A percentile compares a stretch with the other conserved stretches of the same genome.
Evolutionary conservation across 1,139 yeast genomes (phyloP).

Genomic region (Debaryomyces singareniensis): DNA sequence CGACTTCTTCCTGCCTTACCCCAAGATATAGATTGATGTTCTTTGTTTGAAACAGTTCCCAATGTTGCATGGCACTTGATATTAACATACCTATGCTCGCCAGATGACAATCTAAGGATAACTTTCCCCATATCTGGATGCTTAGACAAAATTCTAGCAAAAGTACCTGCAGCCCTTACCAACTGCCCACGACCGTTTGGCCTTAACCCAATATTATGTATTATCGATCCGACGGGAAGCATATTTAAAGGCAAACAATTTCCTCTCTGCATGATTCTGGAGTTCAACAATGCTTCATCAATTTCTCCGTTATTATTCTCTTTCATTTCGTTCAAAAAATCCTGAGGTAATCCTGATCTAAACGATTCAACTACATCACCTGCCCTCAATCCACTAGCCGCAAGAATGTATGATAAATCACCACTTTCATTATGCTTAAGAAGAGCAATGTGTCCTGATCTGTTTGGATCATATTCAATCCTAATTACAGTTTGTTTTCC

Average conservation of each 20-base stretch:
- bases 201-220: slow-evolving; percentile 78
- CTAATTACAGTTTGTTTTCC: slow-evolving; percentile 81
- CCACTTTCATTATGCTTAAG: slow-evolving; percentile 60
- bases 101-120: slow-evolving; percentile 75
- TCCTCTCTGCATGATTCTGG: slow-evolving; percentile 87
- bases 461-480: slow-evolving; percentile 93
- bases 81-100: slow-evolving; percentile 88
- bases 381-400: slow-evolving; percentile 87
- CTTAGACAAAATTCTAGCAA: slow-evolving; percentile 82
- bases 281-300: slow-evolving; percentile 87
- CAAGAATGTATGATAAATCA: slow-evolving; percentile 71
- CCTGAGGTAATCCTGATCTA: slow-evolving; percentile 80
- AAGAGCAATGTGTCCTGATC: slow-evolving; percentile 91
- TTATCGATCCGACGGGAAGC: slow-evolving; percentile 90
- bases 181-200: slow-evolving; percentile 84
- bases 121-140: slow-evolving; percentile 67
- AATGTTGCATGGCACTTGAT: slow-evolving; percentile 88
- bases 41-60: slow-evolving; percentile 92
- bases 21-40: slow-evolving; percentile 80
- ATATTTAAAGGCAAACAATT: slow-evolving; percentile 87
- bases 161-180: slow-evolving; percentile 92
- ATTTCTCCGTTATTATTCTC: slow-evolving; percentile 61
- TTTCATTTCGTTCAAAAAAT: slow-evolving; percentile 65
- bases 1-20: slow-evolving; percentile 98
- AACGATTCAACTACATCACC: slow-evolving; percentile 90